Percentiles rank a stretch among this genome's conserved stretches.
These are phyloP conservation scores for Plasmodium inui DNA, from an alignment of 169 alveolate species.

Conservation along the genomic window DNA sequence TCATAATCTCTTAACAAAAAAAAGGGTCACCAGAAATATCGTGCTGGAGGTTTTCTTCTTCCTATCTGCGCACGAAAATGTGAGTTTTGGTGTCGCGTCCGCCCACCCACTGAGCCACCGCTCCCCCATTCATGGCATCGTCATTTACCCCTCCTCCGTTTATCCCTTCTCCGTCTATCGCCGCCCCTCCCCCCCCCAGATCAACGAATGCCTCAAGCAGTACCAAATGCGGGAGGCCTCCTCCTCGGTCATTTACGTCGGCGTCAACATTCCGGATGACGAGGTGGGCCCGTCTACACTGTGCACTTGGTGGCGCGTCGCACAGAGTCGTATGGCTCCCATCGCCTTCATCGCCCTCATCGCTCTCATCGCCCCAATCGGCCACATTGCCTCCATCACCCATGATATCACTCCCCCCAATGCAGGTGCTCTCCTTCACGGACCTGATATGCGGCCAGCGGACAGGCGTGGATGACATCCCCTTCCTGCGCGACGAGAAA, in stretches of 20 bases:
- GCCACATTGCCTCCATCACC: not conserved
- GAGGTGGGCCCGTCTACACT: not conserved
- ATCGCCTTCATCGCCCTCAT: not conserved
- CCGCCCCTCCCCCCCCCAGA: not conserved
- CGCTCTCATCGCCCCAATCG: not conserved
- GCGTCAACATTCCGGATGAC: conserved; percentile 33
- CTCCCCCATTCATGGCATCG: not conserved
- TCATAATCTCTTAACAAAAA: conserved; percentile 24
- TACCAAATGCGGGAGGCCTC: conserved; percentile 33
- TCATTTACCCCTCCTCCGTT: not conserved
- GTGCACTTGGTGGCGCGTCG: not conserved
- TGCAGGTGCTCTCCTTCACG: conserved; percentile 12
- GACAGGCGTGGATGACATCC: conserved; percentile 13
- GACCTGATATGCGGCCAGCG: conserved; percentile 15
- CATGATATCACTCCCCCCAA: not conserved
- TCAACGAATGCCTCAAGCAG: conserved; percentile 48
- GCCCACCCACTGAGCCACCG: not conserved
- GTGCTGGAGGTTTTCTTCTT: conserved; percentile 44
- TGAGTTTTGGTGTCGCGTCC: not conserved
- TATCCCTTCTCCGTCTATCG: not conserved
- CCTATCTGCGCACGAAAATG: conserved; percentile 63
- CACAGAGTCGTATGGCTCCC: not conserved
- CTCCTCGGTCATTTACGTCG: conserved; percentile 58
- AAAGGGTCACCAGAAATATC: conserved; percentile 45
- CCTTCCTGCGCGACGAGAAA: conserved; percentile 7